A percentile compares a stretch with the other conserved stretches of the same genome.
phyloP scores from a whole-genome alignment of 176 grass and related monocot species.

The Urochloa ruziziensis region DNA sequence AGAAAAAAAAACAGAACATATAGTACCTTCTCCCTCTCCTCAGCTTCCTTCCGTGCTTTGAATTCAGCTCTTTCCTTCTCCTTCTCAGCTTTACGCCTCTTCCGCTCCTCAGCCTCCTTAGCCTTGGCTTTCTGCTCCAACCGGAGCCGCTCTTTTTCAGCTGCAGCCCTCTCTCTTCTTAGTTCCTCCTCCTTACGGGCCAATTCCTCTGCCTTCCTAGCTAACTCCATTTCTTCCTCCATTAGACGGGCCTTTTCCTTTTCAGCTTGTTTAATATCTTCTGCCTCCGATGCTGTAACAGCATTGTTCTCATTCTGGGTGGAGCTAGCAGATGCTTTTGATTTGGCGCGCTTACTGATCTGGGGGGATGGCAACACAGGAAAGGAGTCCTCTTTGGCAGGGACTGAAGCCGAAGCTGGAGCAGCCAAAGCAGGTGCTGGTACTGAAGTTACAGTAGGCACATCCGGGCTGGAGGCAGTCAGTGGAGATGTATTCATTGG shows the following conservation, averaged over 20 bases:
- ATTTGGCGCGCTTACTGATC: constrained; percentile 39
- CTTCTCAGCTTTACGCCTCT: constrained; percentile 68
- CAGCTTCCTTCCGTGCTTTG: constrained; percentile 73
- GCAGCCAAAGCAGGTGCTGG: constrained; percentile 29
- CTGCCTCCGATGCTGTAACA: constrained; percentile 14
- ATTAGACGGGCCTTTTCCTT: constrained; percentile 30
- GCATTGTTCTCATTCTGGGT: constrained; percentile 14
- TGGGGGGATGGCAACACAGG: constrained; percentile 37
- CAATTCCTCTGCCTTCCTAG: constrained; percentile 48
- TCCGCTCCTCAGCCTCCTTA: constrained; percentile 90
- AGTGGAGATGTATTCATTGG: constrained; percentile 34
- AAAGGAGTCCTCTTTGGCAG: constrained; percentile 41
- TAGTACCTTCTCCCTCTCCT: constrained; percentile 60
- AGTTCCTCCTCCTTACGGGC: constrained; percentile 50
- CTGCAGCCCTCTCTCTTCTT: constrained; percentile 50
- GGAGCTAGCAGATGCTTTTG: constrained; percentile 43
- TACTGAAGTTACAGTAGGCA: constrained; percentile 12
- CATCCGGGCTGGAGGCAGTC: constrained; percentile 8
- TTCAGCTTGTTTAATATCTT: constrained; percentile 40
- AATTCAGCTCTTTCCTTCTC: constrained; percentile 64
- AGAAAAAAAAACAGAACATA: constrained; percentile 28
- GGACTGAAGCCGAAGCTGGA: constrained; percentile 14
- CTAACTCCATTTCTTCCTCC: constrained; percentile 47
- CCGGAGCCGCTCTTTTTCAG: constrained; percentile 56
- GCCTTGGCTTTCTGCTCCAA: constrained; percentile 84